phyloP scores from a whole-genome alignment of 768 basidiomycete species.

The Tremella fuciformis region DNA sequence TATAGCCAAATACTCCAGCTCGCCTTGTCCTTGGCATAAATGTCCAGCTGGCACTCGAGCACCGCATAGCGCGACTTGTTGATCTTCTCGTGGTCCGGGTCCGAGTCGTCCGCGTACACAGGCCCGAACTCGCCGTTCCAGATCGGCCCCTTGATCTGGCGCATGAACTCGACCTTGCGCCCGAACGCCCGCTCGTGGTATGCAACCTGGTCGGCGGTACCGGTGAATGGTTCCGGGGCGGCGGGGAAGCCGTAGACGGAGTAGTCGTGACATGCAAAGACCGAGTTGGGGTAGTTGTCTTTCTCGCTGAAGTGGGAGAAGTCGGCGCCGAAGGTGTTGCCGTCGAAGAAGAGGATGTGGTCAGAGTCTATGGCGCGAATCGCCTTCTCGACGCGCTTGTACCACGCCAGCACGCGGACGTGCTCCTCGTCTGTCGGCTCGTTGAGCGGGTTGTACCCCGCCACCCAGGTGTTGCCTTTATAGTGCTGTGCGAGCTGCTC shows the following conservation, averaged over 20 bases:
- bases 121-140: conserved; percentile 85
- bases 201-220: conserved; percentile 27
- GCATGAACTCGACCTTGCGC: conserved; percentile 76
- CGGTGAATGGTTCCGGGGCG: conserved; percentile 59
- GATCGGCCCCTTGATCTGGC: conserved; percentile 52
- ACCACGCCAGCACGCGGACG: conserved; percentile 64
- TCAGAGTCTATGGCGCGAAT: conserved; percentile 69
- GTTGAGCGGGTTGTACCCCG: conserved; percentile 82
- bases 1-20: conserved; percentile 82
- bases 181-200: conserved; percentile 55
- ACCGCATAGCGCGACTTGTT: conserved; percentile 66
- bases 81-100: conserved; percentile 62
- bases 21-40: conserved; percentile 62
- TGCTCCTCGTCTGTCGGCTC: conserved; percentile 74
- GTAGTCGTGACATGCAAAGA: conserved; percentile 77
- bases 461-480: conserved; percentile 74
- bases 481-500: conserved; percentile 71
- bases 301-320: conserved; percentile 54
- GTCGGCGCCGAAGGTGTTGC: conserved; percentile 67
- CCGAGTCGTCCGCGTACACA: conserved; percentile 63
- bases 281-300: conserved; percentile 64
- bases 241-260: conserved; percentile 67
- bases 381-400: conserved; percentile 65
- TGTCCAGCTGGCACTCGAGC: conserved; percentile 68
- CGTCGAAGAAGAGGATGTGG: conserved; percentile 73